Evolutionary conservation across 208 protist genomes (phyloP).

Genomic region (Kentomonas sorsogonicus): DNA sequence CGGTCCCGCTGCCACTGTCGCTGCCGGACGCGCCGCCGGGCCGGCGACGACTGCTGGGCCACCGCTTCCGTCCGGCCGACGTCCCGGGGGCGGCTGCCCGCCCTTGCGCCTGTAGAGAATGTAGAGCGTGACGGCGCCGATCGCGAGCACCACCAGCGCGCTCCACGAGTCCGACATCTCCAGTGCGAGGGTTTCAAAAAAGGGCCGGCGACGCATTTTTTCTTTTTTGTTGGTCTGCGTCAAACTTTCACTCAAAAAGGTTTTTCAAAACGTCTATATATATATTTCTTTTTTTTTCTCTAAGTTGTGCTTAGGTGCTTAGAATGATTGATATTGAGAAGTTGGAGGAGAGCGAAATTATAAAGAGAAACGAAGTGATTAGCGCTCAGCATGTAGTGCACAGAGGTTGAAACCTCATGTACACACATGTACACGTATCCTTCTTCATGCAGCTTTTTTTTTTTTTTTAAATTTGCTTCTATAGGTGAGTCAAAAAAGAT

Average conservation of each 20-base stretch:
- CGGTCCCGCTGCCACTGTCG: background rate
- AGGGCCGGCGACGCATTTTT: constrained; percentile 25
- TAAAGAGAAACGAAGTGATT: background rate
- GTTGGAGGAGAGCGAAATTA: background rate
- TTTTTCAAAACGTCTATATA: background rate
- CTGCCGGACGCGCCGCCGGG: background rate
- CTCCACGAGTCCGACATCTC: constrained; percentile 31
- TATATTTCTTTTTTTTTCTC: background rate
- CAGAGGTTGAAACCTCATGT: background rate
- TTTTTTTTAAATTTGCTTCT: background rate
- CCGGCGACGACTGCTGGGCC: constrained; percentile 9
- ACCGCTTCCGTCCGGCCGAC: no score
- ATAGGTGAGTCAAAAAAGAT: constrained; percentile 1
- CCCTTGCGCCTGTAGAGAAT: constrained; percentile 31
- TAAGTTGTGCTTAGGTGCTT: background rate
- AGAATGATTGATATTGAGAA: no score
- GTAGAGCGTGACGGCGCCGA: constrained; percentile 55
- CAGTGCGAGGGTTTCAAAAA: constrained; percentile 56
- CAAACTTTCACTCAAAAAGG: background rate
- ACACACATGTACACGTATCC: background rate
- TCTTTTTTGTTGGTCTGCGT: background rate
- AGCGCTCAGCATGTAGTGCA: background rate
- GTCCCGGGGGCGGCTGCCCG: constrained; percentile 12
- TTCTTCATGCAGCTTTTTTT: constrained; percentile 8
- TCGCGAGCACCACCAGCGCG: constrained; percentile 37